phyloP scores from a whole-genome alignment of 2,329 filamentous ascomycete genomes.

The Colletotrichum liriopes region DNA sequence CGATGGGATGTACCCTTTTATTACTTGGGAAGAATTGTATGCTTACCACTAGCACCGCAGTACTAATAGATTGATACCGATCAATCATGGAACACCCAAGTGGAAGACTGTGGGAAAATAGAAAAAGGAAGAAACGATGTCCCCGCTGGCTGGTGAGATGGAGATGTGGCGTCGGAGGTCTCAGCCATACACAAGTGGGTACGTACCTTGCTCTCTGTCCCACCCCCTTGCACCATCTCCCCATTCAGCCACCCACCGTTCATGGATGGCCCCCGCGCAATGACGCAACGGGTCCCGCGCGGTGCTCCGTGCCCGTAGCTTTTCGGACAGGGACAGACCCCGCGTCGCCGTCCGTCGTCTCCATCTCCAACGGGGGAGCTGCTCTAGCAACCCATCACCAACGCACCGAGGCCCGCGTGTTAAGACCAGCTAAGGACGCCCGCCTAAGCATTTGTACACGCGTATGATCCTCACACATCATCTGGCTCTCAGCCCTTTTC shows the following conservation, averaged over 20 bases:
- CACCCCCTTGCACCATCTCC: too few species aligned
- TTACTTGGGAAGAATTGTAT: too few species aligned
- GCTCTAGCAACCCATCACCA: not conserved
- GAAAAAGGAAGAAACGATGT: conserved; percentile 3
- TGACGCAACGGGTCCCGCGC: conserved; percentile 32
- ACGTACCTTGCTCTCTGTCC: not conserved
- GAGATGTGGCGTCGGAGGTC: conserved; percentile 23
- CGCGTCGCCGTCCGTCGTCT: conserved; percentile 19
- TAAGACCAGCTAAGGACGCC: not conserved
- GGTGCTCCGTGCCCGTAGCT: conserved; percentile 34
- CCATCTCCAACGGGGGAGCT: conserved; percentile 6
- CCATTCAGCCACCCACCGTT: conserved; percentile 5
- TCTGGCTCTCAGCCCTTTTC: conserved; percentile 12
- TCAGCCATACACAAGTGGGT: not conserved
- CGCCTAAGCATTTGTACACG: not conserved
- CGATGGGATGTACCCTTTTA: too few species aligned
- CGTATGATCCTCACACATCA: not conserved
- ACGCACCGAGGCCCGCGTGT: not conserved
- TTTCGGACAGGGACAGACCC: conserved; percentile 32
- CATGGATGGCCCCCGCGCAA: conserved; percentile 36
- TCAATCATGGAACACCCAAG: not conserved
- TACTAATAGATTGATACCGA: too few species aligned
- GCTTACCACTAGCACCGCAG: too few species aligned
- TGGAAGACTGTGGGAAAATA: not conserved
- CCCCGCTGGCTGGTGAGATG: not conserved